Evolutionary conservation across 2,329 filamentous ascomycete species (phyloP).

Genomic region (Plenodomus biglobosus): DNA sequence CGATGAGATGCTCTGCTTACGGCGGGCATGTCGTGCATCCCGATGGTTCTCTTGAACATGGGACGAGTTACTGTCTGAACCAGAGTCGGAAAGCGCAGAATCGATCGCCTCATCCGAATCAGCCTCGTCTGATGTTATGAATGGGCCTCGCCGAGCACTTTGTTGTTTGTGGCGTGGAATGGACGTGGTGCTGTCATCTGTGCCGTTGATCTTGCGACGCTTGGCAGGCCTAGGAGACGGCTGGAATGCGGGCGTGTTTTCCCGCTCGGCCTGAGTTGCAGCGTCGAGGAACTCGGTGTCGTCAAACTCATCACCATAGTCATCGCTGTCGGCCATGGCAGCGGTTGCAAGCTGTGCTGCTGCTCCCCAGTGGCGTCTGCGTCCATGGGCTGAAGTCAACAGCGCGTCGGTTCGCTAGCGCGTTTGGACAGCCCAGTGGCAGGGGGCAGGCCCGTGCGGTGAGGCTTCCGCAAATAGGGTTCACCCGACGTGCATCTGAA

Average conservation of each 20-base stretch:
- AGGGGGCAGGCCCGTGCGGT: too few relatives aligned
- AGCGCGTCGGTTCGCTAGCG: conserved; percentile 32
- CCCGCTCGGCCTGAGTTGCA: conserved; percentile 54
- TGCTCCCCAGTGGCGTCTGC: conserved; percentile 18
- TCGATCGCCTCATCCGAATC: conserved; percentile 13
- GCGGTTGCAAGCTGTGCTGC: conserved; percentile 14
- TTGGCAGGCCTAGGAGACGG: conserved; percentile 41
- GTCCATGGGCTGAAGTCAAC: conserved; percentile 9
- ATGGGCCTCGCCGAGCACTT: conserved; percentile 20
- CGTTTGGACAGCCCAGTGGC: conserved; percentile 21
- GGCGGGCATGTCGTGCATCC: conserved; percentile 11
- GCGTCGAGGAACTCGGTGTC: conserved; percentile 67
- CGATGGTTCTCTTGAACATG: conserved; percentile 6
- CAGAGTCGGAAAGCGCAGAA: conserved; percentile 9
- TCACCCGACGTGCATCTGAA: conserved; percentile 18
- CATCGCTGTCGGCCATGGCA: conserved; percentile 49
- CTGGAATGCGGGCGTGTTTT: conserved; percentile 35
- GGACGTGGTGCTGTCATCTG: conserved; percentile 25
- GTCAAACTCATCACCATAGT: conserved; percentile 64
- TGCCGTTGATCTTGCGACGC: conserved; percentile 34
- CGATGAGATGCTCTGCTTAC: conserved; percentile 16
- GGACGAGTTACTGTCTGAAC: conserved; percentile 11
- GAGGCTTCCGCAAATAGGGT: conserved; percentile 18
- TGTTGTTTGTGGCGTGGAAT: conserved; percentile 25
- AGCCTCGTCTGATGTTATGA: conserved; percentile 33